Conservation (phyloP, 192 early-diverging fungal species). For the Funneliformis mosseae region DNA sequence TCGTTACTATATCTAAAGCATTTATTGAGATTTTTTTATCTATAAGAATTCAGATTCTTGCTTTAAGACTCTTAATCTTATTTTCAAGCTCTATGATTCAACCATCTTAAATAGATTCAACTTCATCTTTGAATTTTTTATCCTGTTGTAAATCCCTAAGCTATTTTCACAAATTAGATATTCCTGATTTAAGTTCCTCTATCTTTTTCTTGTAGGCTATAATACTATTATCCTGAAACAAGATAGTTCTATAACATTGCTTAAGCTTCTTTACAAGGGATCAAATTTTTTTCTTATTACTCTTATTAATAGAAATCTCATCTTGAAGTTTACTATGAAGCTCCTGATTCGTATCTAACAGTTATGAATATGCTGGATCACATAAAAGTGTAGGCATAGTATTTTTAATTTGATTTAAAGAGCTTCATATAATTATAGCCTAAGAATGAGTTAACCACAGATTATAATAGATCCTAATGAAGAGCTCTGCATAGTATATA, state of each 20-base stretch:
- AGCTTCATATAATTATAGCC: neutral
- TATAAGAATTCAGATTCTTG: neutral
- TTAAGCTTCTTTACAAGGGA: neutral
- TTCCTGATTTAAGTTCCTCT: neutral
- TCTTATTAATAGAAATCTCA: constrained; percentile 7
- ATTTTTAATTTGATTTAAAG: neutral
- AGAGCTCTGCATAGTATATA: neutral
- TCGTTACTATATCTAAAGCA: neutral
- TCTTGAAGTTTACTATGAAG: neutral
- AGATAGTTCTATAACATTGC: constrained; percentile 14
- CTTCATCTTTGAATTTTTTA: neutral
- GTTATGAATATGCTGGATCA: neutral
- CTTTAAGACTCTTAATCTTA: too few species aligned
- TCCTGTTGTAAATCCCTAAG: neutral
- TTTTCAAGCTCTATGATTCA: too few species aligned
- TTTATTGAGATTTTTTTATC: neutral
- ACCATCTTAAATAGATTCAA: too few species aligned
- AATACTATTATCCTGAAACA: neutral
- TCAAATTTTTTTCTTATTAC: neutral
- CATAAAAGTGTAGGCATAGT: too few species aligned
- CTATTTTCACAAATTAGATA: neutral
- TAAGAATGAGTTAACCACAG: neutral
- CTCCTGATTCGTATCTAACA: constrained; percentile 13
- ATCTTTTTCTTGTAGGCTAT: neutral
- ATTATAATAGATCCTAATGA: neutral